Percentiles rank a stretch among this genome's conserved stretches.
Evolutionary conservation across 2,329 filamentous ascomycete species (phyloP).

Genomic region (Eutypella sp.): DNA sequence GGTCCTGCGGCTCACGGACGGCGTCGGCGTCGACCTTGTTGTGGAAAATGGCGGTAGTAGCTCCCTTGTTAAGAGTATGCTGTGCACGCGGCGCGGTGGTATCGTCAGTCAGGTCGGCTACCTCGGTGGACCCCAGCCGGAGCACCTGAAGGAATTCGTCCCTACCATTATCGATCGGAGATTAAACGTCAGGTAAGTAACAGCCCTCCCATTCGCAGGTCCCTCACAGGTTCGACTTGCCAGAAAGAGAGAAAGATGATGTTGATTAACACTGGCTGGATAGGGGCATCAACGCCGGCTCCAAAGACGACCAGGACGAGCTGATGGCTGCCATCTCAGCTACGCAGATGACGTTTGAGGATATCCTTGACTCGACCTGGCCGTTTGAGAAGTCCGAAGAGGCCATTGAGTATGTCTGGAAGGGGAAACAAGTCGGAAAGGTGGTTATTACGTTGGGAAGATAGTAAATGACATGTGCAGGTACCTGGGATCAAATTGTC

Average conservation of each 20-base stretch:
- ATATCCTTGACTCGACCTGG: neutral
- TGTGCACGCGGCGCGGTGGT: conserved; percentile 34
- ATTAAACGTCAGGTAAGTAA: neutral
- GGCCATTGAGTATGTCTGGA: neutral
- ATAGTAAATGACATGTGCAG: no score
- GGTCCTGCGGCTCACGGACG: conserved; percentile 18
- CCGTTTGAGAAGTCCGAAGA: neutral
- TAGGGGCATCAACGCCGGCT: neutral
- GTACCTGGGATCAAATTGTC: no score
- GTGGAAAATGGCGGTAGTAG: conserved; percentile 34
- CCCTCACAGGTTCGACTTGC: neutral
- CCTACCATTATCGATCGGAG: neutral
- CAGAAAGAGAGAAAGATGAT: neutral
- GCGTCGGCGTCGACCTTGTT: conserved; percentile 30
- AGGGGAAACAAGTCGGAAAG: neutral
- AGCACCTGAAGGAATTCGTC: neutral
- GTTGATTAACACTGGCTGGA: no score
- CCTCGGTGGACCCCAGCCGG: neutral
- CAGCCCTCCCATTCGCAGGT: no score
- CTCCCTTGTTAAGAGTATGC: conserved; percentile 34
- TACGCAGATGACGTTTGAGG: neutral
- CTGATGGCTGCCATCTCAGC: neutral
- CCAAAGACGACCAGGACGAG: neutral
- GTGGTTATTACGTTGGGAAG: no score
- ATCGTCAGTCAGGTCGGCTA: neutral